Evolutionary conservation across 148 eudicot species (phyloP).

Genomic region (Silene conica): DNA sequence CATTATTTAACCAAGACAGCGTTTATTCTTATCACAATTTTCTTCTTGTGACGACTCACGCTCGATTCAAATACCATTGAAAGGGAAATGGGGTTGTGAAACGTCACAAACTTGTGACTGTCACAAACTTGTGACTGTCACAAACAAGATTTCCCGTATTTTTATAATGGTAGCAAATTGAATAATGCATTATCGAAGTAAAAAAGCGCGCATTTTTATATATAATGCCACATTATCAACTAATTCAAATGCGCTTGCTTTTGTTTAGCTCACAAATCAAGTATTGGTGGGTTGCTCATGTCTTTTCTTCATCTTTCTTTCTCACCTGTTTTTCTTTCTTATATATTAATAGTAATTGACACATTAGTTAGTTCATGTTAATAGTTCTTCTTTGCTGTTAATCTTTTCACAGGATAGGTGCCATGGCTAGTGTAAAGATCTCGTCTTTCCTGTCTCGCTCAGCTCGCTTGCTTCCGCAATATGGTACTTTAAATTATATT

Average conservation of each 20-base stretch:
- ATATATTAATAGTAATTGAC: neutral
- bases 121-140: too few relatives aligned
- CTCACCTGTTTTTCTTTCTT: neutral
- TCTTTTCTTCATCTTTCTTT: slow-evolving; percentile 7
- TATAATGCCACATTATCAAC: slow-evolving; percentile 9
- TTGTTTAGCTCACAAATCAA: slow-evolving; percentile 6
- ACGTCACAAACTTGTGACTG: too few relatives aligned
- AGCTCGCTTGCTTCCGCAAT: slow-evolving; percentile 18
- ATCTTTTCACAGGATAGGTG: slow-evolving; percentile 12
- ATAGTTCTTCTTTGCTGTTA: neutral
- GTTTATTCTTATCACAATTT: too few relatives aligned
- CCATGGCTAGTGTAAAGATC: slow-evolving; percentile 24
- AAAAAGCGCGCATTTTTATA: neutral
- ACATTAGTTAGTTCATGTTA: neutral
- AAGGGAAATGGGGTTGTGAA: too few relatives aligned
- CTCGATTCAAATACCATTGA: too few relatives aligned
- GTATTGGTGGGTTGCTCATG: slow-evolving; percentile 17
- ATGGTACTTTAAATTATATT: slow-evolving; percentile 7
- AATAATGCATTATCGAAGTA: slow-evolving; percentile 1
- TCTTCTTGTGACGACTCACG: too few relatives aligned
- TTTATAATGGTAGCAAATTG: neutral
- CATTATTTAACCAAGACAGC: too few relatives aligned
- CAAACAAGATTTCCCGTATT: too few relatives aligned
- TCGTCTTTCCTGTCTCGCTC: slow-evolving; percentile 26
- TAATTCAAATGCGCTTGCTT: slow-evolving; percentile 13